Conservation (phyloP, 768 basidiomycete species). For the Mycena haematopus region DNA sequence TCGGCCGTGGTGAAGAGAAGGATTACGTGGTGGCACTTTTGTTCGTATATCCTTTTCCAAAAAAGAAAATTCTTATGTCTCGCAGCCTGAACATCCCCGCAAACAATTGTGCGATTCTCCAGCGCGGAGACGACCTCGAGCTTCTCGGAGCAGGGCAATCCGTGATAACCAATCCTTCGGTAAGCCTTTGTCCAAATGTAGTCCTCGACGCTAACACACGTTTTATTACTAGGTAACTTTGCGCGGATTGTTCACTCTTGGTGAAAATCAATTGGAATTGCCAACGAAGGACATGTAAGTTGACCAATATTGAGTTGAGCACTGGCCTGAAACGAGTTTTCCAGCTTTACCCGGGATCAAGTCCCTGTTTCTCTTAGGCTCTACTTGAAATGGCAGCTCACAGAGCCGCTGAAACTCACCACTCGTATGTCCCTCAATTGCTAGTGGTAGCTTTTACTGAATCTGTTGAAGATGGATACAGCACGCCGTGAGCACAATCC, state of each 20-base stretch:
- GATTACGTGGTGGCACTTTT: slow-evolving; percentile 84
- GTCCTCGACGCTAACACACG: not conserved
- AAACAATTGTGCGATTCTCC: slow-evolving; percentile 86
- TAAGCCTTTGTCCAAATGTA: not conserved
- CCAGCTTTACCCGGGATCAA: slow-evolving; percentile 84
- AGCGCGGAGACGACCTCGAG: slow-evolving; percentile 80
- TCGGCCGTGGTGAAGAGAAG: slow-evolving; percentile 49
- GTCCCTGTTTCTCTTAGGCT: slow-evolving; percentile 85
- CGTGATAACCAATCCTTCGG: slow-evolving; percentile 83
- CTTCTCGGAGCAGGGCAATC: slow-evolving; percentile 83
- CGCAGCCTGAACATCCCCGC: slow-evolving; percentile 81
- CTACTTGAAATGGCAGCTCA: slow-evolving; percentile 78
- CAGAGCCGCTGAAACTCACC: slow-evolving; percentile 66
- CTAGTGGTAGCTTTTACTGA: not conserved
- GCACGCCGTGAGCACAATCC: slow-evolving; percentile 78
- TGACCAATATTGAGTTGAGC: not conserved
- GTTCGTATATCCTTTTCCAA: slow-evolving; percentile 43
- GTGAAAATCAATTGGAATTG: slow-evolving; percentile 87
- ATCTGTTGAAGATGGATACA: slow-evolving; percentile 61
- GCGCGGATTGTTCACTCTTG: slow-evolving; percentile 79
- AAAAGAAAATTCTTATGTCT: not conserved
- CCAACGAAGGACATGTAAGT: slow-evolving; percentile 86
- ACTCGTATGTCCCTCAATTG: slow-evolving; percentile 45
- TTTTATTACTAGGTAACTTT: slow-evolving; percentile 53
- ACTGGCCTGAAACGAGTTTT: not conserved